These are phyloP conservation scores for Diplocarpon rosae DNA, from an alignment of 2,329 filamentous ascomycete species.

Conservation along the genomic window DNA sequence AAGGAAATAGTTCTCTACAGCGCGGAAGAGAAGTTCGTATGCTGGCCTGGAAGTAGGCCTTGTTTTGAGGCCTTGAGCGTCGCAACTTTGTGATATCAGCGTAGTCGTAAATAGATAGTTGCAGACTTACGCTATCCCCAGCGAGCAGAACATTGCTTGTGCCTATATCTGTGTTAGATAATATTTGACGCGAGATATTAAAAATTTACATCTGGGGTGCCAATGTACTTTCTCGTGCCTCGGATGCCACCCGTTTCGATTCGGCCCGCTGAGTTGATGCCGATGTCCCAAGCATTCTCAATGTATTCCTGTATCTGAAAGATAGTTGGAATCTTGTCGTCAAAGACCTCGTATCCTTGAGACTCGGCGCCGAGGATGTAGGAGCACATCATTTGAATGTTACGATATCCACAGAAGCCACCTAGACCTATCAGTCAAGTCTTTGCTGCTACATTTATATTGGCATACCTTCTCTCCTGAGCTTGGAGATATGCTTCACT, in stretches of 20 bases:
- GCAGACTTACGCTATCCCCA: constrained; percentile 50
- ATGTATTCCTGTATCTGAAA: constrained; percentile 78
- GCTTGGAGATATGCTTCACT: constrained; percentile 71
- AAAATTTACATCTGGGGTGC: constrained; percentile 65
- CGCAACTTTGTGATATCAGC: constrained; percentile 36
- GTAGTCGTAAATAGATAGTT: background rate
- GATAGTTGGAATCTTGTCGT: constrained; percentile 57
- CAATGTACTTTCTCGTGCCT: constrained; percentile 91
- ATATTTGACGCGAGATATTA: background rate
- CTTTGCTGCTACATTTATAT: background rate
- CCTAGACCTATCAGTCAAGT: constrained; percentile 34
- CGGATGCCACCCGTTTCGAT: constrained; percentile 77
- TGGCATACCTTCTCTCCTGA: constrained; percentile 54
- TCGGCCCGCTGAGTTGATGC: constrained; percentile 64
- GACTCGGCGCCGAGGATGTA: constrained; percentile 54
- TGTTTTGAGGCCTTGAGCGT: constrained; percentile 49
- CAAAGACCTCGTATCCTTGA: constrained; percentile 49
- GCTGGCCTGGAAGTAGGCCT: constrained; percentile 26
- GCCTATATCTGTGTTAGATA: constrained; percentile 41
- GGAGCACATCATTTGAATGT: constrained; percentile 83
- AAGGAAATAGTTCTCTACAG: constrained; percentile 66
- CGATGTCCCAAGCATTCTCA: constrained; percentile 77
- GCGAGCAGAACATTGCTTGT: constrained; percentile 62
- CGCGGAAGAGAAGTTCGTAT: constrained; percentile 43
- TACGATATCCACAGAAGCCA: constrained; percentile 89